These are phyloP conservation scores for Solanum acaule DNA, from an alignment of 257 asterid species.

Conservation along the genomic window DNA sequence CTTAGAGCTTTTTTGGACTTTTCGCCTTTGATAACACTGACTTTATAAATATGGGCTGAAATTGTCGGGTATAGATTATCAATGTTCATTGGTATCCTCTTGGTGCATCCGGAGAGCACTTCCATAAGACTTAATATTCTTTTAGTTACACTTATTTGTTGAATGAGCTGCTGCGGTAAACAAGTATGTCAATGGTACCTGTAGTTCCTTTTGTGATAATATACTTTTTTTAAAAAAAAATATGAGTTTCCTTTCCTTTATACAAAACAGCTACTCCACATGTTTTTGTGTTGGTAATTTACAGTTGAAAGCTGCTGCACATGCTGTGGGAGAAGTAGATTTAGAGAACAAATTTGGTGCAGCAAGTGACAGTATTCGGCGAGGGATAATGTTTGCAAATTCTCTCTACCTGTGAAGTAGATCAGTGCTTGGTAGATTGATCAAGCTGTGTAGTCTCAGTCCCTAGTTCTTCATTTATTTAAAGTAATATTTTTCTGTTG, in stretches of 20 bases:
- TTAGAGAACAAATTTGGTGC: conserved; percentile 71
- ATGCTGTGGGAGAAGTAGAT: conserved; percentile 80
- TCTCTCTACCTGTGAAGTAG: conserved; percentile 55
- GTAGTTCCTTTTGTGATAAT: neutral
- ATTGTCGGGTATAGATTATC: neutral
- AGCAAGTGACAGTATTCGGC: conserved; percentile 84
- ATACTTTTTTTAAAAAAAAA: neutral
- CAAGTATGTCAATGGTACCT: neutral
- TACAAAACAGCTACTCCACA: neutral
- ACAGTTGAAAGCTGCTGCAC: conserved; percentile 87
- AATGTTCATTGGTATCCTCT: neutral
- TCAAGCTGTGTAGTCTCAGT: neutral
- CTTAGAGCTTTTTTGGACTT: no score
- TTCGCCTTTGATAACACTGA: no score
- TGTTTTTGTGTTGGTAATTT: neutral
- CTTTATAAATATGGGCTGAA: neutral
- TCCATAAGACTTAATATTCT: neutral
- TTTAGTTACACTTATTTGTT: neutral
- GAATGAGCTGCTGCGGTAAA: neutral
- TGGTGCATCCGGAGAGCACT: neutral
- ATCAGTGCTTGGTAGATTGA: neutral
- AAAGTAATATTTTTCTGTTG: neutral
- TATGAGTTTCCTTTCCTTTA: neutral
- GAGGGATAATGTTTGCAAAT: conserved; percentile 96
- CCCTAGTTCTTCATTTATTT: neutral